Conservation (phyloP, 129 eudicot genomes). For the Pseudognaphalium luteoalbum region DNA sequence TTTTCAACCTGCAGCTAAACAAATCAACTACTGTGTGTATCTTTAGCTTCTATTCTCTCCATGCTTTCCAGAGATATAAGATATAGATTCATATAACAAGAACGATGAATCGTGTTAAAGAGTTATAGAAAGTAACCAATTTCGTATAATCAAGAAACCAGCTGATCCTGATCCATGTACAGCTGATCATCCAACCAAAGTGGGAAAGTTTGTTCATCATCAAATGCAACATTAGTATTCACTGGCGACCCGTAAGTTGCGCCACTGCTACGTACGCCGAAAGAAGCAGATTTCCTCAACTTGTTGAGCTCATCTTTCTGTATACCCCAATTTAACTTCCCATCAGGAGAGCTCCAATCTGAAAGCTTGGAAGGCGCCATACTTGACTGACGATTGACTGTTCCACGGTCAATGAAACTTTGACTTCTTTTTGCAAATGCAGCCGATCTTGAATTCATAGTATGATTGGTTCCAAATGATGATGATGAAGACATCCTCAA, state of each 20-base stretch:
- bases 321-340: constrained; percentile 78
- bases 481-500: constrained; percentile 46
- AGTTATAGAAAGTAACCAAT: constrained; percentile 30
- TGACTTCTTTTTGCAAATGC: constrained; percentile 79
- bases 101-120: constrained; percentile 38
- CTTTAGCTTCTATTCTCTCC: constrained; percentile 26
- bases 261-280: constrained; percentile 54
- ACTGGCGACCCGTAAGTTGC: constrained; percentile 17
- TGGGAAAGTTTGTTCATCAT: constrained; percentile 46
- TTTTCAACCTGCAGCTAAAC: constrained; percentile 33
- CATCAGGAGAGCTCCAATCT: constrained; percentile 84
- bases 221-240: constrained; percentile 32
- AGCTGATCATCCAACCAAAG: constrained; percentile 63
- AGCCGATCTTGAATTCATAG: constrained; percentile 49
- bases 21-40: constrained; percentile 30
- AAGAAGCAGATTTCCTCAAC: constrained; percentile 77
- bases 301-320: constrained; percentile 76
- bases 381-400: constrained; percentile 47
- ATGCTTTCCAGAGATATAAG: constrained; percentile 6
- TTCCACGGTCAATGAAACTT: constrained; percentile 69
- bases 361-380: constrained; percentile 45
- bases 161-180: constrained; percentile 60
- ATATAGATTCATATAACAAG: constrained; percentile 23
- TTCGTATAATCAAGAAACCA: constrained; percentile 43
- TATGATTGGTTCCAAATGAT: constrained; percentile 47